Percentiles rank a stretch among this genome's conserved stretches.
Conservation (phyloP, 2,329 filamentous ascomycete genomes). For the Fusarium nanum region DNA sequence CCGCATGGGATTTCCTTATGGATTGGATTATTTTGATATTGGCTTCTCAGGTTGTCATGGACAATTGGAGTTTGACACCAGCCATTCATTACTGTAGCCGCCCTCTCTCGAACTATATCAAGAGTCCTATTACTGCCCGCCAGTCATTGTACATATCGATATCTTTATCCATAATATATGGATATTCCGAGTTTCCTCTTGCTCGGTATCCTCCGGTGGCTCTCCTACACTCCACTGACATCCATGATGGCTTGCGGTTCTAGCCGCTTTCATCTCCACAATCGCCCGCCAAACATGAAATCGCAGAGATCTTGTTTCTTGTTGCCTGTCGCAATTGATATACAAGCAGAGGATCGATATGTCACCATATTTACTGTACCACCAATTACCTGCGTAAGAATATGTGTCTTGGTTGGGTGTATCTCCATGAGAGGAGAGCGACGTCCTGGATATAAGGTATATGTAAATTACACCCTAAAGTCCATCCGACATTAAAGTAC, state of each 20-base stretch:
- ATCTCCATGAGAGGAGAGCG: neutral
- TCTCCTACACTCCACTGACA: neutral
- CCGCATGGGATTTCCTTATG: constrained; percentile 1
- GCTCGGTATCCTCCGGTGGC: neutral
- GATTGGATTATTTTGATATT: neutral
- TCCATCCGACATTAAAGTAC: neutral
- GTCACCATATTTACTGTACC: neutral
- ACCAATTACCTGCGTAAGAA: neutral
- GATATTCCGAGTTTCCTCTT: neutral
- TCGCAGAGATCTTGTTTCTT: neutral
- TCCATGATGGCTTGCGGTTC: constrained; percentile 9
- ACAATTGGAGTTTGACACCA: constrained; percentile 5
- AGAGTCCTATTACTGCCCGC: neutral
- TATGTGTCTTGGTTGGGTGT: neutral
- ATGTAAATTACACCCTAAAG: neutral
- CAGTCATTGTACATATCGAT: neutral
- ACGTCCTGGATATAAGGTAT: neutral
- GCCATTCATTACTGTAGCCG: constrained; percentile 17
- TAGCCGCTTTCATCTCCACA: constrained; percentile 1
- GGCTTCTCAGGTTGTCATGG: constrained; percentile 18
- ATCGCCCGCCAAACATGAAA: neutral
- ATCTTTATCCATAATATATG: no score
- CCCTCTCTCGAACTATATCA: neutral
- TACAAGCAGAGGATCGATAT: neutral
- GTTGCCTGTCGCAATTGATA: neutral